Conservation (phyloP, 1,284 basidiomycete species). For the Entoloma clypeatum region DNA sequence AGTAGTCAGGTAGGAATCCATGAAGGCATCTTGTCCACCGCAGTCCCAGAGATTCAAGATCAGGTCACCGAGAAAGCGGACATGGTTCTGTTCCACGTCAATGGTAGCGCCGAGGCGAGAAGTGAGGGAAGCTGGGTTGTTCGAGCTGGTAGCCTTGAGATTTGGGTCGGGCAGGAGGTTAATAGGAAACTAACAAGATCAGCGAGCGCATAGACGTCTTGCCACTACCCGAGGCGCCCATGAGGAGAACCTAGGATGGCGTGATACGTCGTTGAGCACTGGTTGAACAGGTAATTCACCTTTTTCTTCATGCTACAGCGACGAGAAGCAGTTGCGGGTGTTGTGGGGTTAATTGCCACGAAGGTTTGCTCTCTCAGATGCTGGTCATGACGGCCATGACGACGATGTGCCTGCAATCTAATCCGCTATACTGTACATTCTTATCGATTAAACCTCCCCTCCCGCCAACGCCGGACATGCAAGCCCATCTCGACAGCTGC, state of each 20-base stretch:
- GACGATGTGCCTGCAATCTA: too few relatives aligned
- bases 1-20: slow-evolving; percentile 91
- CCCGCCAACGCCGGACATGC: slow-evolving; percentile 69
- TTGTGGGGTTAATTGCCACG: slow-evolving; percentile 15
- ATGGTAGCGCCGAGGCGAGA: slow-evolving; percentile 92
- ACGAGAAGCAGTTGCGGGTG: slow-evolving; percentile 12
- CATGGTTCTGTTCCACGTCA: slow-evolving; percentile 96
- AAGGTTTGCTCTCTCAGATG: slow-evolving; percentile 8
- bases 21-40: slow-evolving; percentile 96
- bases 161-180: slow-evolving; percentile 12
- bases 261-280: slow-evolving; percentile 15
- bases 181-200: slow-evolving; percentile 78
- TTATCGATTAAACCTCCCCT: slow-evolving; percentile 59
- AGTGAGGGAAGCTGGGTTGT: slow-evolving; percentile 91
- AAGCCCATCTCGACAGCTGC: slow-evolving; percentile 93
- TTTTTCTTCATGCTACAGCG: slow-evolving; percentile 50
- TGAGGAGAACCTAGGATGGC: slow-evolving; percentile 74
- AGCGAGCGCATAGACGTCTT: slow-evolving; percentile 98
- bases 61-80: slow-evolving; percentile 93
- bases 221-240: slow-evolving; percentile 90
- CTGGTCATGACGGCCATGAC: slow-evolving; percentile 11
- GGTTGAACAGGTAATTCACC: slow-evolving; percentile 30
- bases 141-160: slow-evolving; percentile 57
- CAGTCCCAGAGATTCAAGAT: slow-evolving; percentile 98
- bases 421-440: not conserved